Evolutionary conservation across 2,329 filamentous ascomycete species (phyloP), one percentile per base, ranked within the genome.

Genomic region (Penicillium italicum): DNA sequence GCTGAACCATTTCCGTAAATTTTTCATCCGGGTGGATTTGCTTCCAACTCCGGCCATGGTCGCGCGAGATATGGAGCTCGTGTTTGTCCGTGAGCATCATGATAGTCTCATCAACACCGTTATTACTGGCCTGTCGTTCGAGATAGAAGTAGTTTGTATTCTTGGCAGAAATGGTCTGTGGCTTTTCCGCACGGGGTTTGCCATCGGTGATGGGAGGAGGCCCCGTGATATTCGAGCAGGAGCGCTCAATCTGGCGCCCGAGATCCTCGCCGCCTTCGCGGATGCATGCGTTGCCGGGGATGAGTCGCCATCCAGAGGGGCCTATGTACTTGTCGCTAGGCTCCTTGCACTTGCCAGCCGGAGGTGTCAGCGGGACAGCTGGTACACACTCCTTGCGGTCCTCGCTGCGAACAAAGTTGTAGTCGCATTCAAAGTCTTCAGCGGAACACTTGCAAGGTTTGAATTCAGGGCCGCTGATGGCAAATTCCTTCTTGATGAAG

Each of bases 401-500:
- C 4, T 83, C 78, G 34, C 80, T 80, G 64, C 84, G 83, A 56
- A 85, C 78, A 70, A 96, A 97, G 72, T 96, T 95, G 79, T 89
- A 96, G 70, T 97, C 93, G 72, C 94, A 99, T 75, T 99, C 94
- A 71, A 96, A 99, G 72, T 99, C 95, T 33, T 80, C 79, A 55
- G 88, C 84, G 0, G 86, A 85, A 74, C 94, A 99, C 38, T 90
- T 85, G 78, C 94, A 99, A 44, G 85, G 75, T 65, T 90, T 84
- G 28, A 83, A 87, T 58, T 86, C 78, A 1, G 88, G 84, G 33
- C 83, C 75, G 0, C 89, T 86, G 60, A 94, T 89, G 68, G 91
- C 85, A 77, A 96, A 97, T 50, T 93, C 85, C 57, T 89, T 81
- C 65, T 90, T 89, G 64, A 97, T 82, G 71, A 97, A 96, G 74